Evolutionary conservation across 108 stramenopile species (phyloP).

Genomic region (Phaeodactylum tricornutum): DNA sequence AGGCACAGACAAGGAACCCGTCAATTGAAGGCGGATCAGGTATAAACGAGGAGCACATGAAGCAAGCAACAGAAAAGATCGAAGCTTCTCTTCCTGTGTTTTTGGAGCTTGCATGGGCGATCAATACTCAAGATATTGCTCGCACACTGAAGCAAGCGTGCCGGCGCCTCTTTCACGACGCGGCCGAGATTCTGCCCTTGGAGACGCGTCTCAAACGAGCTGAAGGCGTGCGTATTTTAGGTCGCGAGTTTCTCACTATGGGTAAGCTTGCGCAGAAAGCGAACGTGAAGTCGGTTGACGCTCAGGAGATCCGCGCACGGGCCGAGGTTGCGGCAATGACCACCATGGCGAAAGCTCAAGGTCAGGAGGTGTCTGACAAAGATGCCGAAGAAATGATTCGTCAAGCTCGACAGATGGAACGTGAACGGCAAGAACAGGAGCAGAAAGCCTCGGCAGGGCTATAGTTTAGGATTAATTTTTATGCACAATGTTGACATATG

Average conservation of each 20-base stretch:
- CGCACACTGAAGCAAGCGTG: slow-evolving; percentile 64
- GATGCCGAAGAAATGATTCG: slow-evolving; percentile 80
- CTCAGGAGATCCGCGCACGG: slow-evolving; percentile 60
- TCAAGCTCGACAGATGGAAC: slow-evolving; percentile 16
- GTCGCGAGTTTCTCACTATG: slow-evolving; percentile 56
- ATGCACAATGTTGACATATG: no score
- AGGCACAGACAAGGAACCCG: slow-evolving; percentile 17
- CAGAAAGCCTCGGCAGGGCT: neutral
- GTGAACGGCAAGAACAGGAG: neutral
- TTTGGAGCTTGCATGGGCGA: slow-evolving; percentile 77
- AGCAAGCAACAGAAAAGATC: slow-evolving; percentile 55
- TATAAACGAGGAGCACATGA: slow-evolving; percentile 44
- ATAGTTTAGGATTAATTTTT: no score
- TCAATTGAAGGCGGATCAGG: slow-evolving; percentile 3
- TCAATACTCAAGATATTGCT: slow-evolving; percentile 75
- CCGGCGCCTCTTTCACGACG: slow-evolving; percentile 70
- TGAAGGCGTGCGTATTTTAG: slow-evolving; percentile 56
- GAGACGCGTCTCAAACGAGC: slow-evolving; percentile 53
- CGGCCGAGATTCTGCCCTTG: slow-evolving; percentile 17
- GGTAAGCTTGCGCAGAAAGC: slow-evolving; percentile 35
- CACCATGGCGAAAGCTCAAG: slow-evolving; percentile 84
- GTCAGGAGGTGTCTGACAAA: slow-evolving; percentile 72
- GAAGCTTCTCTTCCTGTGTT: slow-evolving; percentile 79
- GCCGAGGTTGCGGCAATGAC: slow-evolving; percentile 84
- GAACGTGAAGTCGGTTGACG: slow-evolving; percentile 10